Evolutionary conservation across 805 yeast species (phyloP).

Genomic region (Candida peoriensis): DNA sequence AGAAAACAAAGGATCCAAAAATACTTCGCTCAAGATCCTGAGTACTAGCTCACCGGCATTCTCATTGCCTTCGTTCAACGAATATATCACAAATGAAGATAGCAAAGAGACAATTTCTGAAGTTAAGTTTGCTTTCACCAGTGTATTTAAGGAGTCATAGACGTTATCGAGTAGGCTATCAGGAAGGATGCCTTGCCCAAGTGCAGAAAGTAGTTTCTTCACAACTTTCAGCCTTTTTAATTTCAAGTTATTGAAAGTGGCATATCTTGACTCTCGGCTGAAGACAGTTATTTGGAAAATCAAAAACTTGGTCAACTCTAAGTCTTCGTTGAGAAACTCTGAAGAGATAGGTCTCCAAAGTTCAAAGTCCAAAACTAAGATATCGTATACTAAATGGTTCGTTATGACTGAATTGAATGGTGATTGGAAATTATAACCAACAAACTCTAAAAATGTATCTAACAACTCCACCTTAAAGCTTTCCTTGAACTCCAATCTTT

Average conservation of each 20-base stretch:
- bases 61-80: constrained; percentile 31
- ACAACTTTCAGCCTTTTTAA: constrained; percentile 47
- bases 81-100: constrained; percentile 46
- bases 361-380: constrained; percentile 58
- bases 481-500: constrained; percentile 25
- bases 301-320: constrained; percentile 46
- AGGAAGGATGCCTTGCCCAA: constrained; percentile 29
- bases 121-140: constrained; percentile 44
- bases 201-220: constrained; percentile 25
- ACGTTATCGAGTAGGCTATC: constrained; percentile 32
- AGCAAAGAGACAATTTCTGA: constrained; percentile 51
- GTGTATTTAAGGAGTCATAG: constrained; percentile 32
- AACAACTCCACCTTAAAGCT: constrained; percentile 38
- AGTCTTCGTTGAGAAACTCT: constrained; percentile 16
- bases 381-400: constrained; percentile 52
- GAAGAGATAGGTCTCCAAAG: constrained; percentile 38
- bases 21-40: constrained; percentile 22
- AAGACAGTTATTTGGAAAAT: constrained; percentile 56
- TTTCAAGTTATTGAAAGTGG: constrained; percentile 45
- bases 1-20: constrained; percentile 33
- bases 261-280: constrained; percentile 46
- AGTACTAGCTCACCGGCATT: constrained; percentile 26
- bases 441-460: constrained; percentile 41
- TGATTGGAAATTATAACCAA: constrained; percentile 49
- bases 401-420: constrained; percentile 53